Evolutionary conservation across 257 asterid species (phyloP).

Genomic region (Solanum peruvianum): DNA sequence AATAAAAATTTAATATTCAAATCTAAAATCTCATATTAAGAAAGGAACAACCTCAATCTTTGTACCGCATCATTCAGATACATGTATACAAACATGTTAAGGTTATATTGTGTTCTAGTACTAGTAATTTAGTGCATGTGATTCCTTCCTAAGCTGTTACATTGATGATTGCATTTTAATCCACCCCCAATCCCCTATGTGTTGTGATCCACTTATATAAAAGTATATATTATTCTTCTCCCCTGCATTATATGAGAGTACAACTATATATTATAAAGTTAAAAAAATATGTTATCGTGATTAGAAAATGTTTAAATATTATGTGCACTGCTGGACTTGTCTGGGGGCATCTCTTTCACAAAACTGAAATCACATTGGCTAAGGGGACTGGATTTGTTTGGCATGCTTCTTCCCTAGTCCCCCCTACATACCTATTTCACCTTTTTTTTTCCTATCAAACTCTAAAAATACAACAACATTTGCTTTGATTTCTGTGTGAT

Average conservation of each 20-base stretch:
- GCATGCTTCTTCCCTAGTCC: conserved; percentile 38
- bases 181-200: background rate
- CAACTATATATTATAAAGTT: background rate
- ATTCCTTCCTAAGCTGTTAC: conserved; percentile 44
- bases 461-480: conserved; percentile 22
- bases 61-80: too few species aligned
- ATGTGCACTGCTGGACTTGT: conserved; percentile 43
- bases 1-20: rapidly evolving
- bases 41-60: rapidly evolving
- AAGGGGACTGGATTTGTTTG: conserved; percentile 63
- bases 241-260: background rate
- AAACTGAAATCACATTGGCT: conserved; percentile 35
- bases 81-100: background rate
- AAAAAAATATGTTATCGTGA: background rate
- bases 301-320: background rate
- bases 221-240: background rate
- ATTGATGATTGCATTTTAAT: conserved; percentile 24
- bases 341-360: conserved; percentile 60
- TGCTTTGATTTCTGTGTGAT: conserved; percentile 64
- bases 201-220: conserved; percentile 31
- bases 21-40: too few species aligned
- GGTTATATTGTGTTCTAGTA: background rate
- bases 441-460: background rate
- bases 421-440: background rate
- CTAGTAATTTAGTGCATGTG: conserved; percentile 33